phyloP scores from a whole-genome alignment of 129 eudicot species.

The Centrapalus pauciflorus region DNA sequence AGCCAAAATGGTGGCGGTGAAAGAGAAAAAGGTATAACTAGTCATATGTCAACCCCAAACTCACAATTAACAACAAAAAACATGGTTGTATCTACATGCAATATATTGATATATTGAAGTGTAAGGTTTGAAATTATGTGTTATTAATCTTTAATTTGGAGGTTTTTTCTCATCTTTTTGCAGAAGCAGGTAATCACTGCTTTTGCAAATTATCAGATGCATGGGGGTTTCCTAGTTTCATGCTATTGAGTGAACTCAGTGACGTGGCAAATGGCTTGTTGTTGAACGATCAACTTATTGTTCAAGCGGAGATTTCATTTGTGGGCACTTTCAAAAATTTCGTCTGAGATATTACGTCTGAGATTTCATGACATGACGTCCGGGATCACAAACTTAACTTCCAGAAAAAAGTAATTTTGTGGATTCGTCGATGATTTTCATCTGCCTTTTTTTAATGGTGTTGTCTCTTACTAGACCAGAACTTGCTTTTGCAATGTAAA shows the following conservation, averaged over 20 bases:
- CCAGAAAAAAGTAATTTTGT: too few species aligned
- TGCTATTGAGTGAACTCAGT: neutral
- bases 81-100: neutral
- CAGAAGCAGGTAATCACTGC: neutral
- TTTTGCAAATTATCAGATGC: neutral
- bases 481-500: too few species aligned
- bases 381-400: too few species aligned
- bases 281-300: neutral
- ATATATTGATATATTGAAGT: neutral
- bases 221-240: neutral
- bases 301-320: neutral
- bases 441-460: too few species aligned
- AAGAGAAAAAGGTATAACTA: neutral
- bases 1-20: neutral
- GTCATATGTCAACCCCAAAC: too few species aligned
- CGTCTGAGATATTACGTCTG: neutral
- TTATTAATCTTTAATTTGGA: neutral
- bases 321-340: constrained; percentile 2
- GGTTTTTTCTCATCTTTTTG: neutral
- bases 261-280: neutral
- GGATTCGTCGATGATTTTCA: too few species aligned
- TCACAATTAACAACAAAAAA: too few species aligned
- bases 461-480: too few species aligned
- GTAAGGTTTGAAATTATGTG: neutral
- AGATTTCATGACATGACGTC: too few species aligned